Evolutionary conservation across 345 rosid genomes (phyloP), one percentile per base, ranked within the genome.

Genomic region (Sonneratia alba): DNA sequence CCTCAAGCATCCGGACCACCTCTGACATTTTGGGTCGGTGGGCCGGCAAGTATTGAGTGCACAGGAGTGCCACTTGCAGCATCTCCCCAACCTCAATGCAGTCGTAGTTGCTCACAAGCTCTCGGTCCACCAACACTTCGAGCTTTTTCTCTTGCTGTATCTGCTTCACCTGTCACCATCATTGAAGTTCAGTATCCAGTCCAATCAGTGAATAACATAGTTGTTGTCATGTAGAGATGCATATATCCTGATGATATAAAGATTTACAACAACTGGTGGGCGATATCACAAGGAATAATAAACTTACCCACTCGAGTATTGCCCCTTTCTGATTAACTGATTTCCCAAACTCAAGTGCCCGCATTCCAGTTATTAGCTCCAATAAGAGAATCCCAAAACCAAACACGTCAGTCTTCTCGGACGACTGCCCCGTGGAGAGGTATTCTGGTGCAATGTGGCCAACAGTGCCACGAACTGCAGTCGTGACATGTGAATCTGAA

Each of bases 391-490:
- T 89, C 78, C 97, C 98, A 10, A 93, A 93, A 69, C 98, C 98
- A 79, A 91, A 93, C 47, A 91, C 98, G 75, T 93, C 98, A 11
- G 97, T 93, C 74, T 93, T 93, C 80, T 93, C 98, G 15, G 98
- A 93, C 24, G 98, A 93, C 80, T 91, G 98, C 13, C 98, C 98
- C 1, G 98, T 93, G n/a, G 96, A 91, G 77, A 93, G 96, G 74
- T 93, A 93, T 75, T 93, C 98, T 0, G 97, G 98, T 3, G 98
- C 97, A 66, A 93, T 93, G 77, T 93, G 98, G 22, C 97, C 98
- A 47, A 93, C 96, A 3, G 97, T 93, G 69, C 98, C 97, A 55
- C 96, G 89, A 12, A 93, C 98, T 10, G 96, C 98, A 2, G 98
- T 93, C 13, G 97, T 91, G 67, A 93, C 97, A 78, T 93, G 98